phyloP scores from a whole-genome alignment of 2,329 filamentous ascomycete species.

The Bipolaris victoriae region DNA sequence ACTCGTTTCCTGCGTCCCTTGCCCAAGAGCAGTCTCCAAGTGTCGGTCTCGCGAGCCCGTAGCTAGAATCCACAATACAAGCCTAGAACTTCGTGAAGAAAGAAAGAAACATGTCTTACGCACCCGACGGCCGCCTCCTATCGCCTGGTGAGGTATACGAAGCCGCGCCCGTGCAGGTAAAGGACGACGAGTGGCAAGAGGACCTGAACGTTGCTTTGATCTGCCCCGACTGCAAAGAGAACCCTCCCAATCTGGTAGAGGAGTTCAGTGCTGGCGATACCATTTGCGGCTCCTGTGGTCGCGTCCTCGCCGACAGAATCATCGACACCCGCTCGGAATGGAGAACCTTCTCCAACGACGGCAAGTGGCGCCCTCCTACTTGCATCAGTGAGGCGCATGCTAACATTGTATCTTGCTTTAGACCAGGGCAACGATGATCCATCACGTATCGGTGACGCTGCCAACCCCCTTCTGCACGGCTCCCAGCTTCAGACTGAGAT shows the following conservation, averaged over 20 bases:
- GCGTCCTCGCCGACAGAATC: slow-evolving; percentile 87
- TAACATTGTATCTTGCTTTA: slow-evolving; percentile 5
- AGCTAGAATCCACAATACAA: slow-evolving; percentile 21
- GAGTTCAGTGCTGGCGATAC: slow-evolving; percentile 92
- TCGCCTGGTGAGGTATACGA: slow-evolving; percentile 55
- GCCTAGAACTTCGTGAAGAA: slow-evolving; percentile 8
- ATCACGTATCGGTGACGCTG: slow-evolving; percentile 94
- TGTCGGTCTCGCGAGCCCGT: slow-evolving; percentile 23
- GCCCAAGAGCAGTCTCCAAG: slow-evolving; percentile 18
- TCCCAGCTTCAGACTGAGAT: slow-evolving; percentile 89
- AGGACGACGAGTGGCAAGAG: slow-evolving; percentile 67
- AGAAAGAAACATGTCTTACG: slow-evolving; percentile 36
- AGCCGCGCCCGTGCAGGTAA: slow-evolving; percentile 42
- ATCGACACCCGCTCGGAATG: slow-evolving; percentile 97
- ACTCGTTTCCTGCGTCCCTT: slow-evolving; percentile 24
- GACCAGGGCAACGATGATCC: slow-evolving; percentile 94
- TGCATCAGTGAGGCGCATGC: neutral
- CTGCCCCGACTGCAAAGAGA: slow-evolving; percentile 87
- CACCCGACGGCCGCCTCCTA: slow-evolving; percentile 46
- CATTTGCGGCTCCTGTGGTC: slow-evolving; percentile 88
- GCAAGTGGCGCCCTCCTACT: slow-evolving; percentile 10
- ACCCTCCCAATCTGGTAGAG: slow-evolving; percentile 90
- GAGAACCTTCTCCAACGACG: slow-evolving; percentile 98
- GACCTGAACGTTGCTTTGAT: slow-evolving; percentile 86
- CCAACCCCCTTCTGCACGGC: slow-evolving; percentile 87